phyloP scores from a whole-genome alignment of 257 asterid species.

The Gynochthodes officinalis region DNA sequence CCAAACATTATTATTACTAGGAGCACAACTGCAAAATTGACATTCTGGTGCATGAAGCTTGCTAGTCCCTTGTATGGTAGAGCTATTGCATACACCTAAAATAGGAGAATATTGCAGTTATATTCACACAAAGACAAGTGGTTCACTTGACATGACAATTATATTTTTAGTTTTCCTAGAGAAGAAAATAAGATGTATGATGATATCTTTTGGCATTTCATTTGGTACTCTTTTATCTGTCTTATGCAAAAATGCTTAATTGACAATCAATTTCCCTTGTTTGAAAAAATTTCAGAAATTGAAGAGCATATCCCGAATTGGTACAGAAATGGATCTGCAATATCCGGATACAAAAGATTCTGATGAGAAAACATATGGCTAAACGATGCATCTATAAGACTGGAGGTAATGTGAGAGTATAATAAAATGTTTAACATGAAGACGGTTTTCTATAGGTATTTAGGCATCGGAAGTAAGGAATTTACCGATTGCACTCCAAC shows the following conservation, averaged over 20 bases:
- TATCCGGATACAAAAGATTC: too few relatives aligned
- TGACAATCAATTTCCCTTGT: background rate
- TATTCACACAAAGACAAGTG: background rate
- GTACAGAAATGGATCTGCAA: too few relatives aligned
- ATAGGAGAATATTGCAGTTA: background rate
- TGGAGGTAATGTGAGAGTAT: too few relatives aligned
- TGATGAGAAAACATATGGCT: too few relatives aligned
- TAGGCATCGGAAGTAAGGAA: background rate
- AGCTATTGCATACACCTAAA: constrained; percentile 44
- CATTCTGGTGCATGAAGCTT: constrained; percentile 23
- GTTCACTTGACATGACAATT: background rate
- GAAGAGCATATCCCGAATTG: too few relatives aligned
- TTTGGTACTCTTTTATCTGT: background rate
- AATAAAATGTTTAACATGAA: too few relatives aligned
- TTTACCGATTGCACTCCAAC: constrained; percentile 49
- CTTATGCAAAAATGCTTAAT: too few relatives aligned
- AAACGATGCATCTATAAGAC: too few relatives aligned
- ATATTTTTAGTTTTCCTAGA: background rate
- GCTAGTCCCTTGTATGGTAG: constrained; percentile 23
- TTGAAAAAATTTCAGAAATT: background rate
- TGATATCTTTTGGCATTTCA: background rate
- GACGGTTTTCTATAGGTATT: background rate
- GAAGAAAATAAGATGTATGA: background rate
- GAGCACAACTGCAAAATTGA: constrained; percentile 26
- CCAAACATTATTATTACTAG: constrained; percentile 28